Evolutionary conservation across 2,329 filamentous ascomycete species (phyloP).

Genomic region (Botrytis cinerea): DNA sequence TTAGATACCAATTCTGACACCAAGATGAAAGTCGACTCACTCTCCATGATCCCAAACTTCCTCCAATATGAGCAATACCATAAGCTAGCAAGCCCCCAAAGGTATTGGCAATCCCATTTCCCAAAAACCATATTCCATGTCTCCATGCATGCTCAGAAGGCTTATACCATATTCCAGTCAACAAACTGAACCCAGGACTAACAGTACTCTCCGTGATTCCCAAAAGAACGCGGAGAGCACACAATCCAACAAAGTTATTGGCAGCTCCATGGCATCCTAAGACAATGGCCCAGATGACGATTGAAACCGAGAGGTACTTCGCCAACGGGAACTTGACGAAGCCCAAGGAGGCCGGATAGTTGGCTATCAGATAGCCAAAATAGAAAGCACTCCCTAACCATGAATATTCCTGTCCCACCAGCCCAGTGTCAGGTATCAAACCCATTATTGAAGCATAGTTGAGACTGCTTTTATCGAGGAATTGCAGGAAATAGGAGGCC

Average conservation of each 20-base stretch:
- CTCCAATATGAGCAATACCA: conserved; percentile 37
- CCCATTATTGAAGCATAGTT: conserved; percentile 47
- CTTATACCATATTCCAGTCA: conserved; percentile 42
- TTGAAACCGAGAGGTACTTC: conserved; percentile 63
- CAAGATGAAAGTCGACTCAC: not conserved
- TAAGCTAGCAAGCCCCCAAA: conserved; percentile 42
- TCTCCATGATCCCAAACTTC: conserved; percentile 32
- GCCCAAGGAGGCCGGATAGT: conserved; percentile 29
- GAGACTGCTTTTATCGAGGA: conserved; percentile 23
- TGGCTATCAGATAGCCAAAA: conserved; percentile 42
- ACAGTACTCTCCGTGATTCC: conserved; percentile 37
- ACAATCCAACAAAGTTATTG: conserved; percentile 32
- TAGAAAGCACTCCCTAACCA: conserved; percentile 51
- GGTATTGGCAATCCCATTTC: conserved; percentile 40
- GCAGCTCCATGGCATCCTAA: conserved; percentile 24
- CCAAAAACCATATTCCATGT: conserved; percentile 25
- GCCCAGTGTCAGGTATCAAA: conserved; percentile 48
- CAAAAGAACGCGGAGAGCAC: conserved; percentile 37
- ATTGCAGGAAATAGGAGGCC: conserved; percentile 17
- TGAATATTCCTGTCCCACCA: conserved; percentile 48
- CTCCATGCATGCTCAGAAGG: conserved; percentile 25
- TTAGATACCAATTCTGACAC: not conserved
- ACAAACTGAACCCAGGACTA: conserved; percentile 41
- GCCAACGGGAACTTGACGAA: conserved; percentile 49
- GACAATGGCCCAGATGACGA: conserved; percentile 63